Conservation (phyloP, 2,329 filamentous ascomycete genomes). For the Arthrobotrys conoides region DNA sequence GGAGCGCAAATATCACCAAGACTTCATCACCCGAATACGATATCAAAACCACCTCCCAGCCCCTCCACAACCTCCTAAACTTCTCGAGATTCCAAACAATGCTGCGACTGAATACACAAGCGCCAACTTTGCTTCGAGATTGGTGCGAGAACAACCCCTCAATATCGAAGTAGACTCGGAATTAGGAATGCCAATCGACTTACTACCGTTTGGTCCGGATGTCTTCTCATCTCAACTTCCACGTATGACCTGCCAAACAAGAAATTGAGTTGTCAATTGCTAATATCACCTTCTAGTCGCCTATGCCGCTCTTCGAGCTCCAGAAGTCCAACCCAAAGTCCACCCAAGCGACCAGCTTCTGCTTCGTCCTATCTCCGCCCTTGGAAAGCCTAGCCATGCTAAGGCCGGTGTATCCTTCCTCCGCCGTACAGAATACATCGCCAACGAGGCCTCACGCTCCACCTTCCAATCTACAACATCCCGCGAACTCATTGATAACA, state of each 20-base stretch:
- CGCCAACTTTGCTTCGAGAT: constrained; percentile 87
- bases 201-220: constrained; percentile 73
- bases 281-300: constrained; percentile 62
- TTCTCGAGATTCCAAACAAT: constrained; percentile 95
- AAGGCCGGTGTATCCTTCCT: constrained; percentile 84
- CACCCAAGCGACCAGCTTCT: constrained; percentile 88
- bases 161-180: constrained; percentile 99
- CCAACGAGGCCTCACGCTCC: constrained; percentile 70
- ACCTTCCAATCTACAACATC: constrained; percentile 72
- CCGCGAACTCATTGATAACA: constrained; percentile 70
- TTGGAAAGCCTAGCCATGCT: constrained; percentile 84
- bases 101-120: constrained; percentile 92
- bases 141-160: constrained; percentile 90
- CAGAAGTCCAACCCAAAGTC: constrained; percentile 77
- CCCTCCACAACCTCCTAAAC: constrained; percentile 93
- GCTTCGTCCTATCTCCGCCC: constrained; percentile 83
- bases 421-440: constrained; percentile 95
- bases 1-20: constrained; percentile 77
- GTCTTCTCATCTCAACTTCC: constrained; percentile 33
- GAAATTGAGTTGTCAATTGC: constrained; percentile 54
- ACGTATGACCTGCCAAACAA: constrained; percentile 65
- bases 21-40: constrained; percentile 95
- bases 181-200: constrained; percentile 95
- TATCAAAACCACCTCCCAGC: constrained; percentile 97
- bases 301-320: constrained; percentile 81